phyloP scores from a whole-genome alignment of 1,284 basidiomycete species.

The Puccinia horiana region DNA sequence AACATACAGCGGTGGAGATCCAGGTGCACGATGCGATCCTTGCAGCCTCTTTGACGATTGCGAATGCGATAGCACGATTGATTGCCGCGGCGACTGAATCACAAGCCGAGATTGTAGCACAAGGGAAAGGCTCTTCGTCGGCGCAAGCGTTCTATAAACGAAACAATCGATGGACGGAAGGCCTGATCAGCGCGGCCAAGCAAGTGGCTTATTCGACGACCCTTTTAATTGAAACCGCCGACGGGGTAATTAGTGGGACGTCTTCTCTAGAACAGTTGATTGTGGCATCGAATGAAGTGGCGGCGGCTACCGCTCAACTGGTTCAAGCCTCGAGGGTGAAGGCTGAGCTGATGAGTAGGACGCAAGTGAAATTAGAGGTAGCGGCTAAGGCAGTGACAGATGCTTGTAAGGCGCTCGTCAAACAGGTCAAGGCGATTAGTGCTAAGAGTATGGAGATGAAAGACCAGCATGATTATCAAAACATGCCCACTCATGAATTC shows the following conservation, averaged over 20 bases:
- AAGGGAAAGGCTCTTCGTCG: conserved; percentile 87
- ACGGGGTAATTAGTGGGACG: conserved; percentile 93
- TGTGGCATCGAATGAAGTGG: conserved; percentile 97
- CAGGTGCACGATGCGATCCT: conserved; percentile 99
- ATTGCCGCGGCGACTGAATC: conserved; percentile 96
- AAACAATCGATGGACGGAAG: conserved; percentile 99
- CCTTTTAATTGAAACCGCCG: conserved; percentile 92
- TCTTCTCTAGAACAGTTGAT: conserved; percentile 98
- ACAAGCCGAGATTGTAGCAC: conserved; percentile 95
- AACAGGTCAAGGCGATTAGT: conserved; percentile 92
- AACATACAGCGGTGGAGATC: conserved; percentile 84
- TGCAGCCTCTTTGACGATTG: conserved; percentile 87
- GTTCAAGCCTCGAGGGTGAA: conserved; percentile 98
- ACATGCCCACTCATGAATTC: conserved; percentile 92
- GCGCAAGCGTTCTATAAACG: conserved; percentile 98
- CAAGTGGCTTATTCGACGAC: conserved; percentile 97
- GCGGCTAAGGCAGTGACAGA: conserved; percentile 98
- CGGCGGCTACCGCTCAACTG: conserved; percentile 92
- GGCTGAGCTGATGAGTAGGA: conserved; percentile 96
- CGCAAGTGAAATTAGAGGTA: conserved; percentile 90
- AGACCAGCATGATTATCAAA: conserved; percentile 83
- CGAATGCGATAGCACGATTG: conserved; percentile 87
- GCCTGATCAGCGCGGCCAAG: conserved; percentile 95
- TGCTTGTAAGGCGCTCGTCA: conserved; percentile 95
- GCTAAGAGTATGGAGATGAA: conserved; percentile 73